Base-by-base conservation (phyloP, 805 yeast genomes). In the Candida pseudofarinosa region DNA sequence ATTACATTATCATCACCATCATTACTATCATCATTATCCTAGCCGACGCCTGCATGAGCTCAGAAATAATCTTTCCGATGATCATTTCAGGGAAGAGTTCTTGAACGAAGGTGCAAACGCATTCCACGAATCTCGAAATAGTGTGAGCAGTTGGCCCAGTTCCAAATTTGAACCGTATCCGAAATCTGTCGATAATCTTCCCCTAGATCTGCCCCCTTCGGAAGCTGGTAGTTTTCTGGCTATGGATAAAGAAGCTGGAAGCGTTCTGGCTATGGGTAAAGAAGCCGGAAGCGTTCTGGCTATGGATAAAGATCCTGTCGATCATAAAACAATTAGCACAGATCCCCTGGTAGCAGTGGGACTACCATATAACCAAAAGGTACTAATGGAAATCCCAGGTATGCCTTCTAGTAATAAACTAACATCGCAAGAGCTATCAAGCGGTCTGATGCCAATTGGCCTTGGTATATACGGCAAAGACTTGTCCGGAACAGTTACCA, bases 351-450 rank as follows among this genome's bases (percentile, higher is more conserved):
- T 23, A 7, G 28, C 28, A 23, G 28, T 23, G 28, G 28, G 28
- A 23, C 33, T 45, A 6, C 49, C 50, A 15, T 42, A 44, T 30
- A 42, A 47, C 38, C 35, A 43, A 13, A 31, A 43, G 15, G 37
- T 36, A 15, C 35, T 50, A 3, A 30, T 48, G 14, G 42, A 39
- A 28, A 39, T 44, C 10, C 51, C 53, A 4, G 42, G 49, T 4
- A 35, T 45, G 19, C 45, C 50, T 8, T 17, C 38, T n/a, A 7
- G 28, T 23, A 6, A 23, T 6, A 23, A 23, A 23, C 10, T 10
- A 7, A 23, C 6, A 23, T 23, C 28, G 28, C 28, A 6, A 23
- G 28, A 23, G 6, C 10, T 7, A 7, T 6, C 10, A 10, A 23
- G 28, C 28, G 10, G 10, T 6, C 28, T 10, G 10, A 23, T 23